Evolutionary conservation across 2,329 filamentous ascomycete genomes (phyloP), one percentile per base, ranked within the genome.

Genomic region (Cryphonectria naterciae): DNA sequence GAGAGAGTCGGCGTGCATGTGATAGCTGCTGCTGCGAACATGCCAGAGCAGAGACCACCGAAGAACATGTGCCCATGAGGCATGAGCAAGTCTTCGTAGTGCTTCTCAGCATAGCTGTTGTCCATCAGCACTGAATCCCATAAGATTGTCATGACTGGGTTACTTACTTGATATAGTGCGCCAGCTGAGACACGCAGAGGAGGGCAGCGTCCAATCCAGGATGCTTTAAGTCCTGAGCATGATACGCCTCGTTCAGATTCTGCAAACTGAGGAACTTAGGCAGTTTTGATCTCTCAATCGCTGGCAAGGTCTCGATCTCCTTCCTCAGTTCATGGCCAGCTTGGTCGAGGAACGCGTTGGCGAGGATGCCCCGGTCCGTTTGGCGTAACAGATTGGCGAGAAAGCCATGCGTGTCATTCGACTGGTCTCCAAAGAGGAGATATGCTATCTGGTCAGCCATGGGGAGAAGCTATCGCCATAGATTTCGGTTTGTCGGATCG

Each of bases 361-460:
- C 85, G 37, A 91, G 83, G 64, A 85, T 77, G 74, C 85, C 84
- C 46, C 82, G 82, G 73, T 82, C 80, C 54, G 80, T 80, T 72
- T 81, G 79, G 68, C 83, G 83, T 76, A 81, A 85, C 75, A 87
- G 85, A 70, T 85, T 82, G 66, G 88, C 86, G 72, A 93, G 81
- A 74, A 91, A 88, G 75, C 82, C 83, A 77, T 91, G 88, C 75
- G 90, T 90, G 79, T 91, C 89, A 76, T 89, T 85, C 72, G 90
- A 92, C 81, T 93, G 91, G 78, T 93, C 91, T 82, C 90, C 90
- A 78, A 92, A 92, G 73, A 92, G 86, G 79, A 91, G 86, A 78
- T 85, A 87, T 67, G 83, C 82, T 79, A 86, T 81, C 77, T 83
- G 80, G 79, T 82, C 79, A 76, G 80, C 81, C 83, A 85, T 85